phyloP scores from a whole-genome alignment of 2,329 filamentous ascomycete genomes.

The Hymenoscyphus fructigenus region DNA sequence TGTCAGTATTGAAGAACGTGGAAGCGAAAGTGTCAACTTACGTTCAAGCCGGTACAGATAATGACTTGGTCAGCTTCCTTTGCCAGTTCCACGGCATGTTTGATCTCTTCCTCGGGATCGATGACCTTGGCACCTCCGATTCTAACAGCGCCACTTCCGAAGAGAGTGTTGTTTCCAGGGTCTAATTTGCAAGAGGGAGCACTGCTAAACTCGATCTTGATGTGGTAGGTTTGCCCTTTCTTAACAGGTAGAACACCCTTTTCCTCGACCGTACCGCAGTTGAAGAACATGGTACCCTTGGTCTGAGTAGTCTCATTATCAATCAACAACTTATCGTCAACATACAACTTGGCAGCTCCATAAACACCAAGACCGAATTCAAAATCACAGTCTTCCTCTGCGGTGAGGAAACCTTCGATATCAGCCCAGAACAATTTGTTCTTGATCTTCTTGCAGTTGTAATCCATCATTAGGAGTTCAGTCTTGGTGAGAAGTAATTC shows the following conservation, averaged over 20 bases:
- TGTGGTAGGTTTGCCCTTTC: conserved; percentile 34
- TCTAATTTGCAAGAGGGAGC: conserved; percentile 57
- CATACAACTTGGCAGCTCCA: conserved; percentile 38
- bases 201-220: conserved; percentile 49
- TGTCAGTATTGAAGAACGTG: not conserved
- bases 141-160: conserved; percentile 60
- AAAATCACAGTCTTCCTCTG: conserved; percentile 35
- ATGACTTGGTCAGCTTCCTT: conserved; percentile 73
- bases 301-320: conserved; percentile 38
- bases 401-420: conserved; percentile 37
- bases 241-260: conserved; percentile 32
- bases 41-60: conserved; percentile 74
- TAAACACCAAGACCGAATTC: conserved; percentile 37
- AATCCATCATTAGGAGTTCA: conserved; percentile 37
- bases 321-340: conserved; percentile 39
- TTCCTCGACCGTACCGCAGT: conserved; percentile 37
- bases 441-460: conserved; percentile 43
- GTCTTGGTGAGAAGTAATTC: conserved; percentile 29
- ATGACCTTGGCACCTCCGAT: conserved; percentile 61
- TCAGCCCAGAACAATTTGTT: conserved; percentile 41
- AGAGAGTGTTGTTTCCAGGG: conserved; percentile 46
- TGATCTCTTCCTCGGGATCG: conserved; percentile 58
- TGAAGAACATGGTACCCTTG: conserved; percentile 37
- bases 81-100: conserved; percentile 66
- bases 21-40: conserved; percentile 16